phyloP scores from a whole-genome alignment of 73 alveolate species.

The Tetrahymena malaccensis region DNA sequence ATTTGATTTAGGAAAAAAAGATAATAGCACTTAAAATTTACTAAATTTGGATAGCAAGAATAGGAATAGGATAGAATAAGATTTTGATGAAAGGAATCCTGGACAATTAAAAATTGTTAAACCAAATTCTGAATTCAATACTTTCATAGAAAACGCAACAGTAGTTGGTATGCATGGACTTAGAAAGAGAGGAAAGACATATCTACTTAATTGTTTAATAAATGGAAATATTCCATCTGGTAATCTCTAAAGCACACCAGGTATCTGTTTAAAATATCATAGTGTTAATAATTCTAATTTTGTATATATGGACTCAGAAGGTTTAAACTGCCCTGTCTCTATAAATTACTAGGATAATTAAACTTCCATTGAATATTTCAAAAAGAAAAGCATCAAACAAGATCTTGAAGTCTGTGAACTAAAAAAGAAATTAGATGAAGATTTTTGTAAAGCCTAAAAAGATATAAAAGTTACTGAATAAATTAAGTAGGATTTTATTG shows the following conservation, averaged over 20 bases:
- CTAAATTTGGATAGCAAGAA: no score
- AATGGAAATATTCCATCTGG: neutral
- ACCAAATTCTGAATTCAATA: neutral
- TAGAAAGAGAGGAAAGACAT: neutral
- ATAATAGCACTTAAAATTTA: no score
- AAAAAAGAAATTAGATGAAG: neutral
- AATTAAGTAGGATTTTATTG: neutral
- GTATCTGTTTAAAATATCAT: neutral
- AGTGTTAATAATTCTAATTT: neutral
- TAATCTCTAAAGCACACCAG: neutral
- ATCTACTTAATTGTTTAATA: neutral
- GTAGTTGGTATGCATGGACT: neutral
- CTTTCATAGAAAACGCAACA: neutral
- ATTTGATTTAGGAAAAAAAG: neutral
- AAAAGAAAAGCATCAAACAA: neutral
- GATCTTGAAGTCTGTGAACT: neutral
- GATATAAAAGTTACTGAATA: neutral
- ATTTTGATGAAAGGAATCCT: neutral
- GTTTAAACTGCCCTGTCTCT: neutral
- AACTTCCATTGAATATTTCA: neutral
- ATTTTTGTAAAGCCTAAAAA: neutral
- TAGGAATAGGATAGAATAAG: neutral
- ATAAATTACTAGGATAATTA: neutral
- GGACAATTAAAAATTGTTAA: neutral
- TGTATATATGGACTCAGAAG: neutral